These are phyloP conservation scores for Dendryphion nanum DNA, from an alignment of 2,329 filamentous ascomycete genomes.

Conservation along the genomic window DNA sequence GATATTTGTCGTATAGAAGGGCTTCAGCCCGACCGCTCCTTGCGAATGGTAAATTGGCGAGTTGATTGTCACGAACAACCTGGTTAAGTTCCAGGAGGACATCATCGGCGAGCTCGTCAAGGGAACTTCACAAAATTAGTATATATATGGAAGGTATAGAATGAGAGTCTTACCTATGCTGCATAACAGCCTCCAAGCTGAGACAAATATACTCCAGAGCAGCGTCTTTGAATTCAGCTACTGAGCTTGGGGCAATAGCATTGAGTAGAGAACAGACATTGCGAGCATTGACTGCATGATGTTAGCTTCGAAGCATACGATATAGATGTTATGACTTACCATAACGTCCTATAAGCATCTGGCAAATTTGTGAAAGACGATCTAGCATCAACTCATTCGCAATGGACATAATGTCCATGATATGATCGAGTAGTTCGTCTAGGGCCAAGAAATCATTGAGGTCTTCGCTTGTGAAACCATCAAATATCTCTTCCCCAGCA, in stretches of 20 bases:
- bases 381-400: conserved; percentile 97
- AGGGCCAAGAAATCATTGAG: conserved; percentile 47
- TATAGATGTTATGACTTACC: conserved; percentile 45
- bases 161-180: conserved; percentile 63
- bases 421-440: conserved; percentile 83
- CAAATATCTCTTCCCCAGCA: conserved; percentile 75
- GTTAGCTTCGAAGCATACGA: conserved; percentile 6
- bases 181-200: conserved; percentile 87
- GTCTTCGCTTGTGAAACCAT: conserved; percentile 67
- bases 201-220: conserved; percentile 88
- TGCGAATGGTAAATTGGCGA: conserved; percentile 72
- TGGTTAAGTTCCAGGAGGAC: conserved; percentile 78
- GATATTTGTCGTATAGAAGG: conserved; percentile 63
- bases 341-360: conserved; percentile 77
- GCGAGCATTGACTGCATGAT: conserved; percentile 46
- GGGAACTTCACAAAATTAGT: conserved; percentile 49
- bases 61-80: conserved; percentile 78
- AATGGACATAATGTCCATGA: conserved; percentile 85
- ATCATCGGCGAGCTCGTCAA: conserved; percentile 83
- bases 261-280: conserved; percentile 87
- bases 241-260: conserved; percentile 77
- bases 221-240: conserved; percentile 82
- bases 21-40: conserved; percentile 72
- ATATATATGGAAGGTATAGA: not conserved
- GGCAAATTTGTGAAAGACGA: conserved; percentile 83